A percentile compares a stretch with the other conserved stretches of the same genome.
These are phyloP conservation scores for Boletus insuetus DNA, from an alignment of 768 basidiomycete genomes.

Conservation along the genomic window DNA sequence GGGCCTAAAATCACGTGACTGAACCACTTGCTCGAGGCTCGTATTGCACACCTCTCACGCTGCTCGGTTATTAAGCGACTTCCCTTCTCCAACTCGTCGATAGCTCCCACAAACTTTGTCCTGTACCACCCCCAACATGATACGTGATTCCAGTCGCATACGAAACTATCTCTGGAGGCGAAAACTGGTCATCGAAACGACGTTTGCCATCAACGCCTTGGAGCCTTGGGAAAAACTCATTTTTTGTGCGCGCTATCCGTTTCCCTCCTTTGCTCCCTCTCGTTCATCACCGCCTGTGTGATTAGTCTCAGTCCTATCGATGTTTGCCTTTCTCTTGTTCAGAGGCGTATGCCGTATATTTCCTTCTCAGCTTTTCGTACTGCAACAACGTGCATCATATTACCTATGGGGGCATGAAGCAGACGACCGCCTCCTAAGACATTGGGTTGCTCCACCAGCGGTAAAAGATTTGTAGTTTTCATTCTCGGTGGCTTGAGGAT, in stretches of 20 bases:
- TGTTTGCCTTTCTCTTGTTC: slow-evolving; percentile 44
- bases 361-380: slow-evolving; percentile 53
- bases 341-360: slow-evolving; percentile 54
- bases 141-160: slow-evolving; percentile 19
- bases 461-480: slow-evolving; percentile 25
- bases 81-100: background rate
- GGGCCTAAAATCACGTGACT: background rate
- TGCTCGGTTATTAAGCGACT: background rate
- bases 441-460: slow-evolving; percentile 22
- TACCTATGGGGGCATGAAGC: slow-evolving; percentile 58
- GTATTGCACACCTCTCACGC: slow-evolving; percentile 1
- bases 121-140: slow-evolving; percentile 2
- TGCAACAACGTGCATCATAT: slow-evolving; percentile 54
- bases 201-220: slow-evolving; percentile 56
- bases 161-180: slow-evolving; percentile 46
- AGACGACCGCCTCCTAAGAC: slow-evolving; percentile 24
- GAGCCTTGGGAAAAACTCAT: slow-evolving; percentile 70
- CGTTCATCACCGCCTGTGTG: background rate
- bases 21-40: background rate
- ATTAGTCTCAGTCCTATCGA: slow-evolving; percentile 40
- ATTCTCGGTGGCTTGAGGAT: background rate
- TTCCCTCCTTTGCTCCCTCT: background rate
- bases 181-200: slow-evolving; percentile 56
- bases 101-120: background rate
- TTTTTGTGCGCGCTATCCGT: slow-evolving; percentile 42